phyloP scores from a whole-genome alignment of 192 early-diverging fungal species.

The Geranomyces michiganensis region DNA sequence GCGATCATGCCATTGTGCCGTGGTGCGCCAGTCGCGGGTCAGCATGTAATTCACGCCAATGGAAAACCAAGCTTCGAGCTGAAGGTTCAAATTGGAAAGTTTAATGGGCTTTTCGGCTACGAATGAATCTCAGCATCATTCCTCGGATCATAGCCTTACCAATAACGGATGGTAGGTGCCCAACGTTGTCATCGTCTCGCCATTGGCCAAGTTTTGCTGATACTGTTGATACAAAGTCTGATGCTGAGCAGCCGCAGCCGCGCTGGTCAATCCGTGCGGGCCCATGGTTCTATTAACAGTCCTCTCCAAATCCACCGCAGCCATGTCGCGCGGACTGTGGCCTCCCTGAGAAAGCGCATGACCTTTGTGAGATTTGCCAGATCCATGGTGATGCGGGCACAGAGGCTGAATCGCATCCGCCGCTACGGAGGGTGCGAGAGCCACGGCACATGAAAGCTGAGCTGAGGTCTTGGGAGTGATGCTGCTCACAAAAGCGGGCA shows the following conservation, averaged over 20 bases:
- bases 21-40: slow-evolving; percentile 39
- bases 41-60: slow-evolving; percentile 47
- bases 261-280: neutral
- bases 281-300: neutral
- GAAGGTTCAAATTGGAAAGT: neutral
- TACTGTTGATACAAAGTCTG: neutral
- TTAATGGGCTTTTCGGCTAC: no score
- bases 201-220: neutral
- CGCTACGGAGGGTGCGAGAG: neutral
- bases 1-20: slow-evolving; percentile 37
- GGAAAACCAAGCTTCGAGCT: slow-evolving; percentile 43
- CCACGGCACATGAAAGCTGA: slow-evolving; percentile 5
- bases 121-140: no score
- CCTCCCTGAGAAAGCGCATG: neutral
- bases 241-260: neutral
- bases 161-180: slow-evolving; percentile 50
- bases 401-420: neutral
- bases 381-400: neutral
- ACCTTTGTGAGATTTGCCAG: neutral
- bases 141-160: slow-evolving; percentile 10
- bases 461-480: slow-evolving; percentile 19
- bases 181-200: slow-evolving; percentile 13
- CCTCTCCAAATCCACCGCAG: no score
- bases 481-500: slow-evolving; percentile 20
- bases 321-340: no score